These are phyloP conservation scores for Corniculantispora saksenae DNA, from an alignment of 2,329 filamentous ascomycete genomes.

Conservation along the genomic window DNA sequence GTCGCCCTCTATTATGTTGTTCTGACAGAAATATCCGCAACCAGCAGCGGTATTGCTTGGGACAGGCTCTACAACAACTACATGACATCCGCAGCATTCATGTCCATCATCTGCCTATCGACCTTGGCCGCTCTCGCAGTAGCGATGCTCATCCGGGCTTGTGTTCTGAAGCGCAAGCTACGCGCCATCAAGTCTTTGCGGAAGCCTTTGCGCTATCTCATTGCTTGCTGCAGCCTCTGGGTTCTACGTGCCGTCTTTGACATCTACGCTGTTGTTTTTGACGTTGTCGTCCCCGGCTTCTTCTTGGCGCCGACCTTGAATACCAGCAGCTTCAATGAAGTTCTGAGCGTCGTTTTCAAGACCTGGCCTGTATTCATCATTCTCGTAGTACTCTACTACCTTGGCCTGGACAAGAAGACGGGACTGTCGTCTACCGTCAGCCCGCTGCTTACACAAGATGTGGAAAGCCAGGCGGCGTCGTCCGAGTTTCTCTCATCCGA, in stretches of 20 bases:
- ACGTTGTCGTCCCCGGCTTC: neutral
- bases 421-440: constrained; percentile 30
- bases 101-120: neutral
- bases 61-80: neutral
- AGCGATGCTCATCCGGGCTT: constrained; percentile 13
- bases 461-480: constrained; percentile 11
- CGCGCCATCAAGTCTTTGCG: neutral
- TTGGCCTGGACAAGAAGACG: constrained; percentile 28
- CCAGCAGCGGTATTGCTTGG: neutral
- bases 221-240: constrained; percentile 28
- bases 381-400: constrained; percentile 27
- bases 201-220: constrained; percentile 24
- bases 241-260: constrained; percentile 27
- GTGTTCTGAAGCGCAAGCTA: constrained; percentile 14
- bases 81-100: neutral
- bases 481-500: constrained; percentile 9
- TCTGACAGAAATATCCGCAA: neutral
- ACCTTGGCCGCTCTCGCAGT: constrained; percentile 3
- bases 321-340: constrained; percentile 19
- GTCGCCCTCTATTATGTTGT: neutral
- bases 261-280: constrained; percentile 29
- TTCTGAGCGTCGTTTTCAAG: constrained; percentile 14
- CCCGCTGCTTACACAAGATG: constrained; percentile 21
- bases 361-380: constrained; percentile 30
- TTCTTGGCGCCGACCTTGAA: neutral